Base-by-base conservation (phyloP, 441 rosid genomes). In the Croton setiger region DNA sequence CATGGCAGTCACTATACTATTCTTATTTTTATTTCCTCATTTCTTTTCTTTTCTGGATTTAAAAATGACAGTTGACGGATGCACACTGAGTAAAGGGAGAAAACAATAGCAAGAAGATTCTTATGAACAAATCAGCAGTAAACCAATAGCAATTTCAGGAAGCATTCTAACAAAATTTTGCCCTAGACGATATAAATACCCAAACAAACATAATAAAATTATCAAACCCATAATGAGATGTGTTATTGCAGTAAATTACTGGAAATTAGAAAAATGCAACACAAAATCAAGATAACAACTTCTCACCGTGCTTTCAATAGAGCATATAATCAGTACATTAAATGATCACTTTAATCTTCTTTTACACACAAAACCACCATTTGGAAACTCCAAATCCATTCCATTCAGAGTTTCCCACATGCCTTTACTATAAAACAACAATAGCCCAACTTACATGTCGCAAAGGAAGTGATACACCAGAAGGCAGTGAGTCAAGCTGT, bases 401-500 rank as follows among this genome's bases (percentile, higher is more conserved):
- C 5, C 70, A 52, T 33, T 63, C 60, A 71, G 45, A 72, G 43
- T 52, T 36, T 18, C 37, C 45, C 62, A 47, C 21, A 74, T 35
- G 52, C 57, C 31, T 27, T 27, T 27, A 27, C 31, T 53, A 63
- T 20, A 61, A 57, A 60, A 14, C 8, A 55, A 37, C 5, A 21
- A 37, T 14, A 60, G 15, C 45, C 14, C 45, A 69, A 85, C 98
- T 89, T 87, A 96, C 98, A 85, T 96, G 99, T 80, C 99, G 86
- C 71, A 96, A 77, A 49, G 98, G 99, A 74, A 96, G 98, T 78
- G 98, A 92, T 70, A 89, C 87, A 52, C 99, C 99, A 65, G 84
- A 78, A 75, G 99, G 97, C 78, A 96, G 82, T 67, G 81, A 78
- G 84, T 96, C 98, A 66, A 96, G 86, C 67, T 92, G 96, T 62